Conservation (phyloP, 352 stramenopile species). For the Phytophthora quininea region DNA sequence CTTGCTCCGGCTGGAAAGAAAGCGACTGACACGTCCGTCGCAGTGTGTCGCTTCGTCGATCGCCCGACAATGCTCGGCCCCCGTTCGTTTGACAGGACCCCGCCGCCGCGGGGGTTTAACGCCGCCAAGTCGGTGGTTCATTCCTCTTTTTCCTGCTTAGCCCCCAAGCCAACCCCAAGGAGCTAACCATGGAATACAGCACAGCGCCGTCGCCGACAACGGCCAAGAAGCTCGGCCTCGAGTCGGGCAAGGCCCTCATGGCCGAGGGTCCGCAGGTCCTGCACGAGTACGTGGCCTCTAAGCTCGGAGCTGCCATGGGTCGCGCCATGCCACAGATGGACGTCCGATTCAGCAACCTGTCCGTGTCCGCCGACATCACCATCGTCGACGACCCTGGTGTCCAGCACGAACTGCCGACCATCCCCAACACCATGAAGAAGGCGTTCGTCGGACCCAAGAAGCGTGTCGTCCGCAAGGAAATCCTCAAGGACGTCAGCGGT, state of each 20-base stretch:
- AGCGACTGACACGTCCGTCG: too few relatives aligned
- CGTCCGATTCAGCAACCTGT: conserved; percentile 54
- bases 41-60: too few relatives aligned
- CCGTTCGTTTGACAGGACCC: conserved; percentile 22
- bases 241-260: conserved; percentile 32
- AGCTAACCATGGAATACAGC: conserved; percentile 15
- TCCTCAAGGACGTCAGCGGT: conserved; percentile 45
- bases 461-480: conserved; percentile 33
- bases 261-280: conserved; percentile 40
- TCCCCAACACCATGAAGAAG: conserved; percentile 35
- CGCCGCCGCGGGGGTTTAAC: neutral
- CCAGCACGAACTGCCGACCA: conserved; percentile 31
- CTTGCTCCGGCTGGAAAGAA: too few relatives aligned
- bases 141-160: conserved; percentile 29
- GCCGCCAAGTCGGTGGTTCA: conserved; percentile 11
- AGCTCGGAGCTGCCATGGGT: conserved; percentile 34
- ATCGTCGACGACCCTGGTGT: conserved; percentile 8
- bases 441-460: conserved; percentile 34
- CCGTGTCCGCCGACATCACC: conserved; percentile 37
- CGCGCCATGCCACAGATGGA: conserved; percentile 49
- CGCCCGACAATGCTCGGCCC: conserved; percentile 15
- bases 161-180: conserved; percentile 9
- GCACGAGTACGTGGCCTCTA: conserved; percentile 36
- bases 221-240: conserved; percentile 27
- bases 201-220: conserved; percentile 16